phyloP scores from a whole-genome alignment of 116 monocot species.

The Thalassia testudinum region DNA sequence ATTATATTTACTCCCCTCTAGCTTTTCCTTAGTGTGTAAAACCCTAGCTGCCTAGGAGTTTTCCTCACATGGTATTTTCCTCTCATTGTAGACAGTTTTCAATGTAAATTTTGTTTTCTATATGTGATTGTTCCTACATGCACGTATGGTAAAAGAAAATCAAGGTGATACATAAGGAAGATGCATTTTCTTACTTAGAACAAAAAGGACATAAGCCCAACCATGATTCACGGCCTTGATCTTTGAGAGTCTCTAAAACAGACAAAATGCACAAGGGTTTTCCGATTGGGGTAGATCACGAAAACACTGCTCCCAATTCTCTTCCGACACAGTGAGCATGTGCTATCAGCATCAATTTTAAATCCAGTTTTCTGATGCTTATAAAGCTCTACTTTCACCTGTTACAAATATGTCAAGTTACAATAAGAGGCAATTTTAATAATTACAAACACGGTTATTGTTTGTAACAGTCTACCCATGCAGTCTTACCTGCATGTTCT shows the following conservation, averaged over 20 bases:
- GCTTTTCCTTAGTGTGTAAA: too few species aligned
- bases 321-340: constrained; percentile 85
- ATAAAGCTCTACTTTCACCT: constrained; percentile 91
- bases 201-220: too few species aligned
- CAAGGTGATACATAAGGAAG: too few species aligned
- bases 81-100: too few species aligned
- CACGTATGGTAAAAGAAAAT: too few species aligned
- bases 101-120: too few species aligned
- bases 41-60: too few species aligned
- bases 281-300: constrained; percentile 93
- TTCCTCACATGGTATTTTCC: too few species aligned
- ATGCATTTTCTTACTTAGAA: too few species aligned
- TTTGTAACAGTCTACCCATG: not conserved
- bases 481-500: constrained; percentile 70
- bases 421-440: not conserved
- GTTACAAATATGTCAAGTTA: not conserved
- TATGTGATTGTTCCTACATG: too few species aligned
- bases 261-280: constrained; percentile 93
- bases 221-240: constrained; percentile 42
- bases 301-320: constrained; percentile 84
- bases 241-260: constrained; percentile 87
- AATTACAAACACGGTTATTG: not conserved
- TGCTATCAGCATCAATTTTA: constrained; percentile 80
- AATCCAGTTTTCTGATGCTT: constrained; percentile 43
- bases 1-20: too few species aligned